Evolutionary conservation across 306 rosid species (phyloP).

Genomic region (Cicer pinnatifidum): DNA sequence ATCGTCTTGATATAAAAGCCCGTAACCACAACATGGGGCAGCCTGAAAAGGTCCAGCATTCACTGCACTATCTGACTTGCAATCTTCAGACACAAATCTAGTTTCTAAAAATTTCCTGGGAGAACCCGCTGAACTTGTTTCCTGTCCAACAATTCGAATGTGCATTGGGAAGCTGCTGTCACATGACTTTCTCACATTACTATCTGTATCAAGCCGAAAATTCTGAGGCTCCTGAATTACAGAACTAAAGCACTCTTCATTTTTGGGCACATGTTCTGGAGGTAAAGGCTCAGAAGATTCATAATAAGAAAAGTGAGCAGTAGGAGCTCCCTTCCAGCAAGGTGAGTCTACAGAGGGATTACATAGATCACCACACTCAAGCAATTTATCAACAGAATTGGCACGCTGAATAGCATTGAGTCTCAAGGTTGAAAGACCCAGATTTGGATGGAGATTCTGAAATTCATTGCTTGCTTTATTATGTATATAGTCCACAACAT

Average conservation of each 20-base stretch:
- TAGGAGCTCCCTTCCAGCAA: conserved; percentile 92
- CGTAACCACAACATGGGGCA: conserved; percentile 45
- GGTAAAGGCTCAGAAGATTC: conserved; percentile 47
- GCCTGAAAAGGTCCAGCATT: conserved; percentile 47
- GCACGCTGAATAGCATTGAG: conserved; percentile 49
- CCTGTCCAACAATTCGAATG: conserved; percentile 45
- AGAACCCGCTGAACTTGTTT: conserved; percentile 50
- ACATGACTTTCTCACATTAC: conserved; percentile 44
- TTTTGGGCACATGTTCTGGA: conserved; percentile 48
- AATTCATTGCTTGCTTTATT: conserved; percentile 52
- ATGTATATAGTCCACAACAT: conserved; percentile 47
- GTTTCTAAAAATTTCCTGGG: conserved; percentile 46
- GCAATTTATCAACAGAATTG: conserved; percentile 56
- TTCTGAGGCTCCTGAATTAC: conserved; percentile 50
- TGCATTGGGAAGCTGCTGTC: conserved; percentile 45
- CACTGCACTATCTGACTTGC: conserved; percentile 45
- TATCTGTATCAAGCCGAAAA: conserved; percentile 43
- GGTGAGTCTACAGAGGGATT: conserved; percentile 90
- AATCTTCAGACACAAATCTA: conserved; percentile 50
- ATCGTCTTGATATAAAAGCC: conserved; percentile 47
- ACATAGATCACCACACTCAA: conserved; percentile 64
- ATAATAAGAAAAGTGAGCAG: conserved; percentile 53
- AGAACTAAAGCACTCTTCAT: conserved; percentile 45
- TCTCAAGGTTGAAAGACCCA: conserved; percentile 53
- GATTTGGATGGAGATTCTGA: conserved; percentile 48